phyloP scores from a whole-genome alignment of 2,329 filamentous ascomycete genomes.

The Macrophomina tecta region DNA sequence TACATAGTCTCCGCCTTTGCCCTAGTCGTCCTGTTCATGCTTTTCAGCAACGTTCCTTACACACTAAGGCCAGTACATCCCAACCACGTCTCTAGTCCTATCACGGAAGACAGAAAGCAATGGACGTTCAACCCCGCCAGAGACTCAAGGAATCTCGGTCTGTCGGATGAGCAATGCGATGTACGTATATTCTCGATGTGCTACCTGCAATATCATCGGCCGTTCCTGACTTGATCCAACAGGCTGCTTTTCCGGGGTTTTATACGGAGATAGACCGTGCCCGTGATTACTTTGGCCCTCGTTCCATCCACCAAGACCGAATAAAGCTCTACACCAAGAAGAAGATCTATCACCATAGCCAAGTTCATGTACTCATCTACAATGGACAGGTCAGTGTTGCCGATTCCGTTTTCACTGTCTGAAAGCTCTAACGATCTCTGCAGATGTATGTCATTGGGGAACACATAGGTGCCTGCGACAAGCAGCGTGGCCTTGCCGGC shows the following conservation, averaged over 20 bases:
- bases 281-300: background rate
- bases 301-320: constrained; percentile 5
- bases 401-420: too few relatives aligned
- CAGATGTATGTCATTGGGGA: constrained; percentile 22
- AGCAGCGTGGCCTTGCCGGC: constrained; percentile 8
- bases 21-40: too few relatives aligned
- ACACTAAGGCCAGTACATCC: too few relatives aligned
- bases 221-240: background rate
- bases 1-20: too few relatives aligned
- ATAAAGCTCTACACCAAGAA: background rate
- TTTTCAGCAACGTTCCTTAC: too few relatives aligned
- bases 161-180: constrained; percentile 23
- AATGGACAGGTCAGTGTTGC: constrained; percentile 6
- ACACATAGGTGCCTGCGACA: constrained; percentile 1
- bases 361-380: constrained; percentile 23
- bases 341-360: background rate
- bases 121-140: constrained; percentile 11
- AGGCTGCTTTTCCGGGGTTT: constrained; percentile 17
- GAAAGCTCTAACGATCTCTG: background rate
- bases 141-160: constrained; percentile 16
- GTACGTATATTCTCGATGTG: background rate
- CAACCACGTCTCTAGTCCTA: too few relatives aligned
- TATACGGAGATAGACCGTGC: constrained; percentile 13
- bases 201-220: background rate
- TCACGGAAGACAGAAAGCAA: too few relatives aligned